Base-by-base conservation (phyloP, 140 eudicot genomes). In the Cichorium intybus region DNA sequence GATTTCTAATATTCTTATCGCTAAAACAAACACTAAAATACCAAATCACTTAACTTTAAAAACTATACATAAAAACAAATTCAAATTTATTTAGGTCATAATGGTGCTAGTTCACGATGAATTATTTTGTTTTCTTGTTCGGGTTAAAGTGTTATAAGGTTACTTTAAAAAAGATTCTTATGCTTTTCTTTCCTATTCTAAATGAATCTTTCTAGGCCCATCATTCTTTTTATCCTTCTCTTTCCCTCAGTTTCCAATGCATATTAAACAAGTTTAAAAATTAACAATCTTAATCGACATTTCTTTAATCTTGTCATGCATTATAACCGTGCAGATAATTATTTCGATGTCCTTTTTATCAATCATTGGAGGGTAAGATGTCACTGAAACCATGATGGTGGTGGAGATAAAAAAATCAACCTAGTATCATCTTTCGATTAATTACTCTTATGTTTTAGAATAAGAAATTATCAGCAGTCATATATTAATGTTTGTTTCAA, bases 191-290 rank as follows among this genome's bases (percentile, higher is more conserved):
- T 41, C 28, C 24, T 14, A 56, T 73, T 65, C 56, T 56, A 47
- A 56, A 47, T 73, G 73, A 73, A 73, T 65, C 53, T 56, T 73
- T 73, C 20, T 73, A 46, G 73, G 73, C 8, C 68, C 79, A 73
- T 58, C 64, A 29, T 56, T 22, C 23, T 55, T 43, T 55, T 45
- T 56, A 55, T 56, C 60, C 29, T 56, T 15, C n/a, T 11, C 10
- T 14, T 45, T 15, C 11, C 17, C 24, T 17, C 3, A 26, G 8
- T 24, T 20, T 24, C 29, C 2, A 11, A 22, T 26, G 23, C 34
- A 37, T 31, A 4, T 60, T 47, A 14, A 27, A 23, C 53, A 17
- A 9, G 55, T 33, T 22, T 21, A 35, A 22, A 18, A 34, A 27
- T 22, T 21, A 35, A 22, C 27, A 34, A 27, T 21, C 52, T 6